Evolutionary conservation across 768 basidiomycete species (phyloP), one percentile per base, ranked within the genome.

Genomic region (Kwoniella mangroviensis): DNA sequence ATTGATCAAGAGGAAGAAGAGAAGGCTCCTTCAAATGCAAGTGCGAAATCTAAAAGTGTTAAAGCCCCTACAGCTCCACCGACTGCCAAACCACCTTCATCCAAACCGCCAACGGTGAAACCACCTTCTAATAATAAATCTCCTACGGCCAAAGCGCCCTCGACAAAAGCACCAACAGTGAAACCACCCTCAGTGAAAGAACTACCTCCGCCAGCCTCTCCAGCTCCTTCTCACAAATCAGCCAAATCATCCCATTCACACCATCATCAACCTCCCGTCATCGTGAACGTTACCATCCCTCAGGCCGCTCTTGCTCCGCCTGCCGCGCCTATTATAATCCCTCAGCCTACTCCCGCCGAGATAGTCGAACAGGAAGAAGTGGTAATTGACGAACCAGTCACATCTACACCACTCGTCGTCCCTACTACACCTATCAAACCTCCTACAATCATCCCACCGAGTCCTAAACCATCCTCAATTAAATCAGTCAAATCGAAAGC

Each of bases 281-380:
- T 75, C 59, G 76, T 75, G 49, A 78, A 75, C 72, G 74, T 75
- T 12, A 78, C 71, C 51, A 65, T 73, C 24, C 73, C 76, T 43
- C 67, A 59, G 28, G 57, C 69, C 7, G 57, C 65, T 21, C 40
- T 67, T 15, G 65, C 67, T 42, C 67, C 73, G 12, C 53, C 61
- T 17, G 69, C 63, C 12, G 55, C 59, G 28, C 60, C 70, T 26
- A 55, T 51, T 2, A 54, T 65, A 13, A 34, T 59, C 42, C 70
- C 52, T 22, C 11, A 63, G 5, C 68, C 68, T 26, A n/a, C 66
- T 15, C 62, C 61, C 7, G 53, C 45, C 4, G 53, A 65, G 21
- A 28, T 65, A 21, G 24, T 65, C 26, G 63, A 65, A 21, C 22
- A 22, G 24, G 63, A 65, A 65, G 63, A 41, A 43, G 34, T 68